phyloP scores from a whole-genome alignment of 805 yeast genomes.

The Wickerhamomyces silvicola region DNA sequence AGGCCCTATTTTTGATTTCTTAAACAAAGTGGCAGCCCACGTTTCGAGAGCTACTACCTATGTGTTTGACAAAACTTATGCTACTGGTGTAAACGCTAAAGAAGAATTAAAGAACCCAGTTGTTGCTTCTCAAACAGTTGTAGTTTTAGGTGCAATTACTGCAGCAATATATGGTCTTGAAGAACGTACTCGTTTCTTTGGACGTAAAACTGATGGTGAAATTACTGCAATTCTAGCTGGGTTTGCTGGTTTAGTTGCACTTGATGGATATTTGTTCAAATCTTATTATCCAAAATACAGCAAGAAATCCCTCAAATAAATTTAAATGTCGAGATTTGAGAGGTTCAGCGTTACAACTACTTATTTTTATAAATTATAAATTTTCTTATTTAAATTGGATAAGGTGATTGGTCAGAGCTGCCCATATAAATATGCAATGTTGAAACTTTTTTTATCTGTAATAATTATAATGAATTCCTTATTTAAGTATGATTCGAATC shows the following conservation, averaged over 20 bases:
- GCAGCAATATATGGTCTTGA: constrained; percentile 44
- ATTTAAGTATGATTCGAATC: too few species aligned
- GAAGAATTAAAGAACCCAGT: constrained; percentile 57
- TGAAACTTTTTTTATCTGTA: too few species aligned
- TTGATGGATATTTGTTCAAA: constrained; percentile 48
- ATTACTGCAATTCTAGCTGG: constrained; percentile 47
- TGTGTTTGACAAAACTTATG: constrained; percentile 13
- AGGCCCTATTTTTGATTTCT: constrained; percentile 20
- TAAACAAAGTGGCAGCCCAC: constrained; percentile 14
- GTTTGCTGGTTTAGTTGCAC: constrained; percentile 45
- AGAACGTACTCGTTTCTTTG: constrained; percentile 43
- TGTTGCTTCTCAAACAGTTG: constrained; percentile 46
- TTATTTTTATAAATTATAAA: too few species aligned
- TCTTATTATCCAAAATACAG: constrained; percentile 51
- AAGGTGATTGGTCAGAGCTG: too few species aligned
- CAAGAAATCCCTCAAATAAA: constrained; percentile 24
- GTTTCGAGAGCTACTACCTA: constrained; percentile 18
- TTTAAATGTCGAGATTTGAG: too few species aligned
- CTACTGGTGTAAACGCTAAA: constrained; percentile 17
- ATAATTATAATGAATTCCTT: too few species aligned
- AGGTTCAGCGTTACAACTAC: too few species aligned
- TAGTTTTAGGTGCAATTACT: constrained; percentile 40
- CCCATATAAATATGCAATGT: too few species aligned
- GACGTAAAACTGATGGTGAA: constrained; percentile 35
- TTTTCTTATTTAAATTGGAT: too few species aligned